Conservation (phyloP, 495 filamentous ascomycete species). For the Podospora sp. region DNA sequence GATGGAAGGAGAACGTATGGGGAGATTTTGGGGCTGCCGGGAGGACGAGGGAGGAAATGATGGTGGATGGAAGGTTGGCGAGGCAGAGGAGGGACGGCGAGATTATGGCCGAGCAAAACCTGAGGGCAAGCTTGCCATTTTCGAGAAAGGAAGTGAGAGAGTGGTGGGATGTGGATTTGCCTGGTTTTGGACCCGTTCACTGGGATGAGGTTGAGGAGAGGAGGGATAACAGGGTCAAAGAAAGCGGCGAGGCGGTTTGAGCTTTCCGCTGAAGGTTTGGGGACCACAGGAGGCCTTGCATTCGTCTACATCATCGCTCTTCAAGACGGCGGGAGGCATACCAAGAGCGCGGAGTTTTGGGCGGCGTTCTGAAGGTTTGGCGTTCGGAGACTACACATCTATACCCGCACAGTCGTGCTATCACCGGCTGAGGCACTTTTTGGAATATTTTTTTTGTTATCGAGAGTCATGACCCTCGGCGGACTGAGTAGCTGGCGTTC, state of each 20-base stretch:
- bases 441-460: constrained; percentile 2
- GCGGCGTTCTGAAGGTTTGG: not conserved
- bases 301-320: not conserved
- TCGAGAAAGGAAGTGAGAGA: constrained; percentile 9
- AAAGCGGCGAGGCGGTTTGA: not conserved
- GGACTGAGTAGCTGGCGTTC: not conserved
- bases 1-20: constrained; percentile 21
- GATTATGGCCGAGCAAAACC: constrained; percentile 29
- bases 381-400: constrained; percentile 3
- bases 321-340: not conserved
- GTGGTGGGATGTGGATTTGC: constrained; percentile 32
- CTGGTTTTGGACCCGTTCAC: constrained; percentile 11
- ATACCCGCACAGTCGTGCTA: constrained; percentile 8
- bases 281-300: not conserved
- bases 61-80: constrained; percentile 47
- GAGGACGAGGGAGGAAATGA: constrained; percentile 49
- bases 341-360: not conserved
- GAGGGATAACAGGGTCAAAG: constrained; percentile 1
- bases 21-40: constrained; percentile 27
- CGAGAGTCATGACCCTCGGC: not conserved
- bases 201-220: constrained; percentile 1
- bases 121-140: constrained; percentile 2
- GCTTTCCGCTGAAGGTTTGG: too few relatives aligned
- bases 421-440: constrained; percentile 3
- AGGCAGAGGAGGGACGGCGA: constrained; percentile 47